phyloP scores from a whole-genome alignment of 78 protist genomes.

The Monosiga brevicollis region DNA sequence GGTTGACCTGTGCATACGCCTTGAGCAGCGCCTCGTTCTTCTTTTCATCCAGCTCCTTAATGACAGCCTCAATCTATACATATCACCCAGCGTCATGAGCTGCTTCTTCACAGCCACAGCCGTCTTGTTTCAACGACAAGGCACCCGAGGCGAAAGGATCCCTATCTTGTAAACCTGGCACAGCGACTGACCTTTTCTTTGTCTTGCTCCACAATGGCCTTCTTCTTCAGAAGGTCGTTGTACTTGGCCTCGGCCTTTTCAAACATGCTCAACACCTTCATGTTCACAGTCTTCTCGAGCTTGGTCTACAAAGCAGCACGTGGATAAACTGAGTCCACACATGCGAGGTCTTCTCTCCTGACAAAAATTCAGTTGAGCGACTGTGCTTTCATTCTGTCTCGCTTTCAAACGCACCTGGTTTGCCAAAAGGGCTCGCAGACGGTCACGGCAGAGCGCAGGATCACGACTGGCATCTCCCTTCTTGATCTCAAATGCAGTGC shows the following conservation, averaged over 20 bases:
- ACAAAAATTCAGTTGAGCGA: too few species aligned
- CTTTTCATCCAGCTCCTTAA: slow-evolving; percentile 78
- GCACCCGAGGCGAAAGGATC: too few species aligned
- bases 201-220: slow-evolving; percentile 74
- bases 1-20: slow-evolving; percentile 46
- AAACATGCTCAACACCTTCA: slow-evolving; percentile 57
- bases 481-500: slow-evolving; percentile 57
- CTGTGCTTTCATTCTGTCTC: slow-evolving; percentile 2
- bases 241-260: slow-evolving; percentile 75
- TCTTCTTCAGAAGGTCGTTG: slow-evolving; percentile 73
- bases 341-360: too few species aligned
- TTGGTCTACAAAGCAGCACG: too few species aligned
- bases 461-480: neutral
- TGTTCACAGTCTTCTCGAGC: slow-evolving; percentile 67
- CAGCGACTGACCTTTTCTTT: slow-evolving; percentile 64
- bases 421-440: slow-evolving; percentile 17
- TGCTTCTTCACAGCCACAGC: neutral
- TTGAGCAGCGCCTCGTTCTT: slow-evolving; percentile 74
- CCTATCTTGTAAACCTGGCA: too few species aligned
- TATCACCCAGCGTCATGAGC: neutral
- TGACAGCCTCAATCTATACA: slow-evolving; percentile 40
- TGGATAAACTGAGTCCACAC: too few species aligned
- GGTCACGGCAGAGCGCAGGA: neutral
- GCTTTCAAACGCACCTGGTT: too few species aligned
- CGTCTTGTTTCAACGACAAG: too few species aligned